Base-by-base conservation (phyloP, 345 rosid genomes). In the Hypericum perforatum region DNA sequence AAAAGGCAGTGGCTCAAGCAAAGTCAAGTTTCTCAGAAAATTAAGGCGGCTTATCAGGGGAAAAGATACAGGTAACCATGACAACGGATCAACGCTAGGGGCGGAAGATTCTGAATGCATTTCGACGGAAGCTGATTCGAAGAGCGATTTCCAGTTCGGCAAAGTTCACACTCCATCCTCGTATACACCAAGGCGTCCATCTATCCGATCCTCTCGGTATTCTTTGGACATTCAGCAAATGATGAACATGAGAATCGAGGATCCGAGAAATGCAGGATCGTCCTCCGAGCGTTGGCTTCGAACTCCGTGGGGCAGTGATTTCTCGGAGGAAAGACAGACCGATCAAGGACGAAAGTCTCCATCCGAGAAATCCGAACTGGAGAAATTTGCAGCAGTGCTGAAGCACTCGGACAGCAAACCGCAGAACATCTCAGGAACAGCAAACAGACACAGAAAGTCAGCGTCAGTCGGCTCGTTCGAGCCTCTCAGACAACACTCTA, bases 31-130 rank as follows among this genome's bases (percentile, higher is more conserved):
- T 11, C 67, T 87, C 50, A 70, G 64, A 47, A 91, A 80, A 65
- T 77, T 91, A 40, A 70, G 81, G 72, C 78, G 46, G 54, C 78
- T 85, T 39, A 49, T 87, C n/a, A 60, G 46, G 10, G 92, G 95
- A 44, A 87, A 87, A 66, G 90, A 84, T 29, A 29, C 7, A 41
- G 69, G 57, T n/a, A 61, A 61, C 29, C 70, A 54, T 2, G 76
- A 60, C 41, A 69, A 45, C 22, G 60, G 47, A 55, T 67, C 74
- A 63, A 22, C 32, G 32, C 1, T 22, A 22, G 32, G 60, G 7
- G 49, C 52, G 0, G 89, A 81, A 67, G 67, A 50, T 10, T 38
- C 58, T 2, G 73, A 74, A 54, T 77, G 56, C 42, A 6, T 49
- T 11, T 61, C 57, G 0, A 64, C 68, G 6, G 63, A 57, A 51